These are phyloP conservation scores for Paramecium octaurelia DNA, from an alignment of 73 alveolate genomes.

Conservation along the genomic window DNA sequence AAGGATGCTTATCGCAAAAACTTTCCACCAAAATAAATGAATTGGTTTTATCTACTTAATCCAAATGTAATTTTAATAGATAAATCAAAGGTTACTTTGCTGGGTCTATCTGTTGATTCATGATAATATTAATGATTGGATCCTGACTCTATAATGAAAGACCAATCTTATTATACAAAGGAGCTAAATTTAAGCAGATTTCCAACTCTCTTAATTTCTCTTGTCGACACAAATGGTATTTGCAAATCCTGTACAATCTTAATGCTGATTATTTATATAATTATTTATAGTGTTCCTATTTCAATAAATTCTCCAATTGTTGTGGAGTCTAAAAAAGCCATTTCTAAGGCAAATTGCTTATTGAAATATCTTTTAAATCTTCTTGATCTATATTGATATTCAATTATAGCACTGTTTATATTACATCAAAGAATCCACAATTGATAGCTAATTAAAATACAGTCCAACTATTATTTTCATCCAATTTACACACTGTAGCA, in stretches of 20 bases:
- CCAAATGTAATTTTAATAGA: background rate
- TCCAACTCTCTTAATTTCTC: constrained; percentile 12
- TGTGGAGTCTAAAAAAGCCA: constrained; percentile 23
- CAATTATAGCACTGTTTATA: background rate
- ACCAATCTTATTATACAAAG: background rate
- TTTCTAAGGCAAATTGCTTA: background rate
- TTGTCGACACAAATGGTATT: constrained; percentile 18
- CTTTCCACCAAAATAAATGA: background rate
- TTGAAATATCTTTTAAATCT: background rate
- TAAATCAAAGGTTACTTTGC: background rate
- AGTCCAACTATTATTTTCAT: background rate
- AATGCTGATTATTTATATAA: constrained; percentile 3
- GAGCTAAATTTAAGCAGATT: constrained; percentile 27
- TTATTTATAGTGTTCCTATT: background rate
- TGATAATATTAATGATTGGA: background rate
- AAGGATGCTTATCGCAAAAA: constrained; percentile 47
- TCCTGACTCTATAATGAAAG: background rate
- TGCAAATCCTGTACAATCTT: constrained; percentile 15
- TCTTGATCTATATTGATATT: background rate
- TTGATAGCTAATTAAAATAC: constrained; percentile 17
- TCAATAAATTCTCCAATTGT: background rate
- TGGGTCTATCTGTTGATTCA: background rate
- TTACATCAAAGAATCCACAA: constrained; percentile 33
- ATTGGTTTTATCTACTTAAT: background rate
- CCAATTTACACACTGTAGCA: background rate